Base-by-base conservation (phyloP, 306 rosid genomes). In the Malus asiatica region DNA sequence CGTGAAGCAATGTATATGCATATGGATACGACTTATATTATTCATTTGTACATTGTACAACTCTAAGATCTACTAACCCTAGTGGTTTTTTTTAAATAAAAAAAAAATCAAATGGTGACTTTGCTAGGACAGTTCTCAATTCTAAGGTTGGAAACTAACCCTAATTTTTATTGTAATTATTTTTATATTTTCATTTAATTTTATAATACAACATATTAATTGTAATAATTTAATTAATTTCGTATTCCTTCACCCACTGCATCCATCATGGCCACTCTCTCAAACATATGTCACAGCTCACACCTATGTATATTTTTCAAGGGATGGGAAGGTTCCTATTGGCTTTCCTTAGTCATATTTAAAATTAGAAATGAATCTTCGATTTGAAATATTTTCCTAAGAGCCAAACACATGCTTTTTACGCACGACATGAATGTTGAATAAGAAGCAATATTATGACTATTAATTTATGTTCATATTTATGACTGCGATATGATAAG, bases 1-100 rank as follows among this genome's bases (percentile, higher is more conserved):
- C 91, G 94, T 87, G 91, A 89, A 89, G 91, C 86, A 89, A 89
- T 64, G 69, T 60, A 2, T n/a, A 48, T 48, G 53, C 2, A 4
- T 48, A 8, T 33, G 76, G 14, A 57, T 15, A 84, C 73, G 79
- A 75, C 82, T 65, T 55, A 66, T 77, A 72, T 60, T 51, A 74
- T 32, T 76, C 53, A 33, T 48, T 14, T 48, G 1, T 48, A 48
- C 3, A 48, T 48, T 48, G 19, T 4, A 48, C 53, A 15, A 46
- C 6, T 14, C 52, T 46, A 46, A 15, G 15, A 16, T 48, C 16
- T 48, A 48, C 53, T 48, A 4, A 15, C 19, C 53, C 8, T 48
- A 48, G 19, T 6, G 6, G 1, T 33, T 30, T 30, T 32, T 38
- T 38, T 33, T 33, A 33, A 5, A 5, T 4, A 33, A 33, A 5